Base-by-base conservation (phyloP, 2,329 filamentous ascomycete genomes). In the Pestalotiopsis fici region DNA sequence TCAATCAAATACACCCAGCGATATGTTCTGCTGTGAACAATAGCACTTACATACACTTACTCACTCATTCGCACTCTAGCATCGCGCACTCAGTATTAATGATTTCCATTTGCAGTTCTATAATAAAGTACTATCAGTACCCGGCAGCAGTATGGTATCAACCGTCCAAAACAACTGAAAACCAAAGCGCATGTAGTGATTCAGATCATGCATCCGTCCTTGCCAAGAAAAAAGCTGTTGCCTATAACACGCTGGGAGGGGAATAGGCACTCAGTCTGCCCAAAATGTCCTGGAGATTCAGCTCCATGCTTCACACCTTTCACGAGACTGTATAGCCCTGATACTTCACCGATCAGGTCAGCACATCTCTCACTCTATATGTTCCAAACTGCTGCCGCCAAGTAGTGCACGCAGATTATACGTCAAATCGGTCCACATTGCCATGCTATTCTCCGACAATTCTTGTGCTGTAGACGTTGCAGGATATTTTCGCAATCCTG, bases 91-190 rank as follows among this genome's bases (percentile, higher is more conserved):
- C 43, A 50, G 43, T 50, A 50, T 50, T 50, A 50, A 50, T 50
- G 43, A 50, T 50, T 59, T 31, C 28, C 23, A 59, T 59, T 59
- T 59, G 55, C 55, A 59, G 28, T 27, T 59, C 55, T 59, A 27
- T 59, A 59, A 31, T 59, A 59, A 59, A 59, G 25, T 59, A 59
- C 55, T 25, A 25, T 59, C 43, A 50, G 43, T 50, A 50, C 43
- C 43, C 43, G 43, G 43, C 31, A 57, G 57, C 57, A 63, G 60
- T 63, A 63, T 63, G 60, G 60, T 50, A 63, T 63, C 60, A 63
- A 37, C 23, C 60, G 28, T 12, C 37, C 21, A 23, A 23, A 63
- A 43, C 35, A 63, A 50, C 57, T 31, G 37, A 63, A 63, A 47
- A 27, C 37, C 60, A 63, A 43, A 21, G 27, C 27, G 60, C 60